Evolutionary conservation across 108 stramenopile species (phyloP).

Genomic region (Nitzschia putrida): DNA sequence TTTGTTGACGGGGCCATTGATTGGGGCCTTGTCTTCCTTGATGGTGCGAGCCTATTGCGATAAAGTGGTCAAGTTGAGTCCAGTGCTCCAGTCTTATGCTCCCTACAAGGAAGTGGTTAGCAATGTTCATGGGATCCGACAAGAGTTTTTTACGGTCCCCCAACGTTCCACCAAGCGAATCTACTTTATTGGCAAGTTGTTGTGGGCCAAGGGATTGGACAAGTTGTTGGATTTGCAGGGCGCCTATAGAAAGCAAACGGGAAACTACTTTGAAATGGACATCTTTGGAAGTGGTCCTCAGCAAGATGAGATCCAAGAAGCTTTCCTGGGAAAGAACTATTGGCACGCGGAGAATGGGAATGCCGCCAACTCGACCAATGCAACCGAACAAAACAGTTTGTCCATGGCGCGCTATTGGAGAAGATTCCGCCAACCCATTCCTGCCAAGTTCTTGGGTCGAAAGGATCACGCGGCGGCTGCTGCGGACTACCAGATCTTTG

Average conservation of each 20-base stretch:
- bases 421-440: constrained; percentile 44
- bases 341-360: neutral
- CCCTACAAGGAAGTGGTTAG: constrained; percentile 64
- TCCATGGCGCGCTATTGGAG: constrained; percentile 11
- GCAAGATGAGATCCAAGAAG: constrained; percentile 59
- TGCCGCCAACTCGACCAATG: neutral
- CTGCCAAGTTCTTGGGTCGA: constrained; percentile 63
- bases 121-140: constrained; percentile 87
- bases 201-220: constrained; percentile 63
- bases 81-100: constrained; percentile 59
- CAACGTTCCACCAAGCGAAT: constrained; percentile 28
- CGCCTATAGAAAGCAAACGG: constrained; percentile 44
- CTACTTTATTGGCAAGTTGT: constrained; percentile 84
- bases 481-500: constrained; percentile 64
- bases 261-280: constrained; percentile 71
- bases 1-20: constrained; percentile 18
- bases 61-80: constrained; percentile 68
- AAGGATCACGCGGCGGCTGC: constrained; percentile 57
- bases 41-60: constrained; percentile 79
- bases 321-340: constrained; percentile 45
- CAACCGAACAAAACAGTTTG: neutral
- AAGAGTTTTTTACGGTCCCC: constrained; percentile 59
- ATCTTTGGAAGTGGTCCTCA: constrained; percentile 74
- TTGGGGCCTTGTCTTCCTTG: constrained; percentile 24
- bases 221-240: constrained; percentile 61